Conservation (phyloP, 805 yeast genomes). For the Debaryomyces prosopidis region DNA sequence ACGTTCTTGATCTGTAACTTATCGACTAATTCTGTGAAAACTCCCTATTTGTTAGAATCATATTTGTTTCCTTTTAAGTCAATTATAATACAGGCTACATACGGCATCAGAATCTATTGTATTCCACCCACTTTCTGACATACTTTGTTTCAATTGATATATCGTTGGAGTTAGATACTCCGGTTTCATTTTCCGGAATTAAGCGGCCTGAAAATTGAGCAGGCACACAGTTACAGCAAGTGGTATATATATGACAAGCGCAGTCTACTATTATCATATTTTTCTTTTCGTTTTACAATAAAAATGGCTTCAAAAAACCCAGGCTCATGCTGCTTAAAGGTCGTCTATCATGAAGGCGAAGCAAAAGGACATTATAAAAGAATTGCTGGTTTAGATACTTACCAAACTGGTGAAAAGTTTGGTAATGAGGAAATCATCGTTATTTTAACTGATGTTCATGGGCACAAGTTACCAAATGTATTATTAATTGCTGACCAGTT, state of each 20-base stretch:
- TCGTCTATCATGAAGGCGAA: slow-evolving; percentile 49
- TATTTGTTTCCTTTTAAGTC: background rate
- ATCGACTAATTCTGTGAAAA: slow-evolving; percentile 63
- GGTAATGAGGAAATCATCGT: slow-evolving; percentile 52
- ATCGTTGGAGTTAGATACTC: too few relatives aligned
- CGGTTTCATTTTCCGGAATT: too few relatives aligned
- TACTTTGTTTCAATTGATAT: background rate
- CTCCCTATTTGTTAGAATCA: slow-evolving; percentile 40
- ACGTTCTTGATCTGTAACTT: slow-evolving; percentile 51
- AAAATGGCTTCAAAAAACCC: slow-evolving; percentile 53
- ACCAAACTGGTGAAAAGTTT: slow-evolving; percentile 26
- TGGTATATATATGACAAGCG: too few relatives aligned
- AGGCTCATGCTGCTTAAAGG: slow-evolving; percentile 47
- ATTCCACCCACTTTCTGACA: slow-evolving; percentile 47
- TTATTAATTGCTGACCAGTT: slow-evolving; percentile 66
- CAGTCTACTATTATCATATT: too few relatives aligned
- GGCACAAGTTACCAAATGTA: slow-evolving; percentile 57
- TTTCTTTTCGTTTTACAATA: too few relatives aligned
- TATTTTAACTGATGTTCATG: slow-evolving; percentile 70
- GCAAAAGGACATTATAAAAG: slow-evolving; percentile 45
- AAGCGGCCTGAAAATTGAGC: too few relatives aligned
- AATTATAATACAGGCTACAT: slow-evolving; percentile 10
- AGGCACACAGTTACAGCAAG: too few relatives aligned
- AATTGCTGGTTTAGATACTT: slow-evolving; percentile 42
- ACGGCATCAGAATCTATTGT: slow-evolving; percentile 68